Conservation (phyloP, 208 protist species). For the Herpetomonas tarakana region DNA sequence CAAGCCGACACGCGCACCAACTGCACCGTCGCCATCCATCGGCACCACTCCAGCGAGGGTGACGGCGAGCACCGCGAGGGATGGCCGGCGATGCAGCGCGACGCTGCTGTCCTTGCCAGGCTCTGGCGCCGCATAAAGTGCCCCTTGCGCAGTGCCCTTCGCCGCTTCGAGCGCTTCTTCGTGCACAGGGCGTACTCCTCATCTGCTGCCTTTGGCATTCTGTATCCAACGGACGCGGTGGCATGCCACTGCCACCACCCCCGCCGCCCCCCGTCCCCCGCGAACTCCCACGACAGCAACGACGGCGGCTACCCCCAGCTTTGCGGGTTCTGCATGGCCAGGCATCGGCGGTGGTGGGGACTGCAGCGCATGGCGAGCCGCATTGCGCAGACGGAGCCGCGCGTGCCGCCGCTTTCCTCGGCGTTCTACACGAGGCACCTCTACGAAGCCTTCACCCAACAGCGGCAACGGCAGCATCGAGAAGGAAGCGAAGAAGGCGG, state of each 20-base stretch:
- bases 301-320: background rate
- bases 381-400: background rate
- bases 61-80: no score
- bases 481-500: background rate
- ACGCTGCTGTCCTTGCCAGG: background rate
- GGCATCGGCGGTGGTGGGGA: constrained; percentile 1
- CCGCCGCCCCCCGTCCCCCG: no score
- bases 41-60: background rate
- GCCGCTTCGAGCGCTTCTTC: background rate
- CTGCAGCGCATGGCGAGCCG: background rate
- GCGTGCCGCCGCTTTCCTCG: background rate
- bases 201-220: no score
- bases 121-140: background rate
- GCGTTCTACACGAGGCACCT: background rate
- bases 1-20: background rate
- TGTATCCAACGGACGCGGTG: no score
- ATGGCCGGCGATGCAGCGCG: no score
- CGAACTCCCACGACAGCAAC: no score
- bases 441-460: background rate
- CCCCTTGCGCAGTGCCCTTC: background rate
- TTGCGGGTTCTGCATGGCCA: background rate
- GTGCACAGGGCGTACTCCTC: background rate
- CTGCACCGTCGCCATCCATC: background rate
- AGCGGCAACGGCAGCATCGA: background rate
- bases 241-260: no score